Evolutionary conservation across 2,329 filamentous ascomycete genomes (phyloP).

Genomic region (Exophiala lecanii-corni): DNA sequence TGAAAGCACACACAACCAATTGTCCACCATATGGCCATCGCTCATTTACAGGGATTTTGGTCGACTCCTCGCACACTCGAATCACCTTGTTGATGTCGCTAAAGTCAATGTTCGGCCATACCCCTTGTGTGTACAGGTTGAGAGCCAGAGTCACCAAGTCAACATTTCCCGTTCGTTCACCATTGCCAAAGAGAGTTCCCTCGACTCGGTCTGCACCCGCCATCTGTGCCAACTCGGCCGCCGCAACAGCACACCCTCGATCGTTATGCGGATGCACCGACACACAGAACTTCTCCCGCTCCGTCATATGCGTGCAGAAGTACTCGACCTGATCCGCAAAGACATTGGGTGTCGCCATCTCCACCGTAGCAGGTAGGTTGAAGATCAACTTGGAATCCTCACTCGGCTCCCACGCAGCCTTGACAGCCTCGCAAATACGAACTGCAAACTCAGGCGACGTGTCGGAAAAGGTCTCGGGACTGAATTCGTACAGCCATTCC

Average conservation of each 20-base stretch:
- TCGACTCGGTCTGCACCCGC: conserved; percentile 92
- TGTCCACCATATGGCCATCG: conserved; percentile 87
- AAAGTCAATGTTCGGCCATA: conserved; percentile 81
- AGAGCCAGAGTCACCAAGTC: conserved; percentile 88
- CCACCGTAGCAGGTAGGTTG: conserved; percentile 93
- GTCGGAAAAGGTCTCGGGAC: conserved; percentile 72
- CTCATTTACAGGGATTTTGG: conserved; percentile 89
- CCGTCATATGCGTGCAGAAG: conserved; percentile 79
- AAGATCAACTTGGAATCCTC: conserved; percentile 79
- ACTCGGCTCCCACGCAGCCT: conserved; percentile 83
- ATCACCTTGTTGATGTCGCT: conserved; percentile 83
- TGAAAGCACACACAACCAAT: conserved; percentile 88
- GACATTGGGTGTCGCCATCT: conserved; percentile 89
- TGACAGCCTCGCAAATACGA: conserved; percentile 84
- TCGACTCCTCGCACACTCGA: conserved; percentile 83
- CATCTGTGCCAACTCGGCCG: conserved; percentile 91
- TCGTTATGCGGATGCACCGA: conserved; percentile 95
- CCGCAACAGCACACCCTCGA: conserved; percentile 81
- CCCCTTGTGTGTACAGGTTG: conserved; percentile 92
- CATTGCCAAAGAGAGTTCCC: conserved; percentile 89
- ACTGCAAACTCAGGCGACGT: conserved; percentile 78
- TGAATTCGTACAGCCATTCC: conserved; percentile 50
- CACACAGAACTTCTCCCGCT: conserved; percentile 81
- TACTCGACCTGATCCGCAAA: conserved; percentile 96
- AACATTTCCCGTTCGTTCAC: conserved; percentile 92